phyloP scores from a whole-genome alignment of 2,329 filamentous ascomycete species.

The Akanthomyces dipterigenus region DNA sequence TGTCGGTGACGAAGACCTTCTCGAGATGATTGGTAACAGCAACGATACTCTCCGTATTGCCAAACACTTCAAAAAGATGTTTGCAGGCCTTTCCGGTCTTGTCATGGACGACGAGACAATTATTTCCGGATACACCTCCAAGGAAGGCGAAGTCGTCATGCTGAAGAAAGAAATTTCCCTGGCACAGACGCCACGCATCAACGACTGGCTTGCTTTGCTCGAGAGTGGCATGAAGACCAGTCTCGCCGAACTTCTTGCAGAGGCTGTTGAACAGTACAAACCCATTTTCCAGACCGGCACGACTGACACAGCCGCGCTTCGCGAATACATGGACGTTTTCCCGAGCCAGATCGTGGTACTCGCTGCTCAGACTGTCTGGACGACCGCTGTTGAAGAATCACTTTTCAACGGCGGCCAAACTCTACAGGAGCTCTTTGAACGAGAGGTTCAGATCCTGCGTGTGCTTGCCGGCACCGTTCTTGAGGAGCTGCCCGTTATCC shows the following conservation, averaged over 20 bases:
- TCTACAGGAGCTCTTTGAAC: constrained; percentile 66
- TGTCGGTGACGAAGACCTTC: constrained; percentile 93
- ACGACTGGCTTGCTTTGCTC: constrained; percentile 94
- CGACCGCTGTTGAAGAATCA: constrained; percentile 73
- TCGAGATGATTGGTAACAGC: constrained; percentile 99
- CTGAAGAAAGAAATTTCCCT: constrained; percentile 89
- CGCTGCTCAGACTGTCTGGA: constrained; percentile 91
- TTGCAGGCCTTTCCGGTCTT: constrained; percentile 87
- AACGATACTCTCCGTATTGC: constrained; percentile 94
- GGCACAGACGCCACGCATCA: constrained; percentile 90
- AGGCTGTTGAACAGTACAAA: constrained; percentile 77
- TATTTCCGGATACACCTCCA: constrained; percentile 89
- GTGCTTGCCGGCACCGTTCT: constrained; percentile 84
- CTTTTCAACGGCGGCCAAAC: constrained; percentile 64
- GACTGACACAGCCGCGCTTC: constrained; percentile 65
- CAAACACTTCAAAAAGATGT: constrained; percentile 99
- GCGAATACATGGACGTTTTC: constrained; percentile 73
- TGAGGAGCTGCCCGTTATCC: constrained; percentile 77
- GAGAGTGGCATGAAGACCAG: constrained; percentile 93
- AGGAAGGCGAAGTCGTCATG: constrained; percentile 83
- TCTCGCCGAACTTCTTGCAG: constrained; percentile 80
- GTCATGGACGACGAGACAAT: constrained; percentile 84
- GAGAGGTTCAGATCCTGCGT: constrained; percentile 77
- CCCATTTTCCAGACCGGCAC: constrained; percentile 66
- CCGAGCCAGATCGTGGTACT: constrained; percentile 95